Base-by-base conservation (phyloP, 192 early-diverging fungal genomes). In the Radiomyces spectabilis region DNA sequence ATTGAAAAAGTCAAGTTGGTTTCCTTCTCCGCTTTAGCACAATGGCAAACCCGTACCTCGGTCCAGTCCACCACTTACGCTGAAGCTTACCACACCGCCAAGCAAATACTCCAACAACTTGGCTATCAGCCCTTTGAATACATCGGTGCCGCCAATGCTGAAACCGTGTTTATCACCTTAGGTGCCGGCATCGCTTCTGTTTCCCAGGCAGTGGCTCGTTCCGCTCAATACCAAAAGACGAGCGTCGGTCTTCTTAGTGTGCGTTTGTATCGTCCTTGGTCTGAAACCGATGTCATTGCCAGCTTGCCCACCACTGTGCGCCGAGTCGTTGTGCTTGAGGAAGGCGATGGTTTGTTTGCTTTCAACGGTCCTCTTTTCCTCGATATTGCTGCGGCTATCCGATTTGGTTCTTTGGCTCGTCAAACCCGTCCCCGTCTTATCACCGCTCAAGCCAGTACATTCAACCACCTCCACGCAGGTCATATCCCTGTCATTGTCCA, bases 201-300 rank as follows among this genome's bases (percentile, higher is more conserved):
- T 35, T 61, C 80, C 43, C 41, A 74, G 15, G 74, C 83, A 21
- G 76, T 88, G 29, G 56, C 68, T 8, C 51, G 49, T 26, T 50
- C 82, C 4, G 37, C 69, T 31, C 55, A 58, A 37, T 37, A n/a
- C 21, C 25, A 57, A 29, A 63, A 41, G 32, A 32, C 54, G 22
- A 30, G 22, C 35, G 71, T 85, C 27, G 94, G 93, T 26, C 69
- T 91, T 24, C 70, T 97, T 37, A 81, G 76, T 38, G 80, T 92
- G 33, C 85, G 93, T 38, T 65, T 87, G 7, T 81, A 84, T 66
- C 78, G 94, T 18, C 94, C 94, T 10, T 97, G 92, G 93, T 84
- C 80, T 21, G 79, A 83, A 34, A 58, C 65, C 15, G 77, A 86
- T 58, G 85, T 97, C 42, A 56, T 88, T 15, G 72, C 62, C 19